Evolutionary conservation across 2,329 filamentous ascomycete species (phyloP).

Genomic region (Paraphoma sp.): DNA sequence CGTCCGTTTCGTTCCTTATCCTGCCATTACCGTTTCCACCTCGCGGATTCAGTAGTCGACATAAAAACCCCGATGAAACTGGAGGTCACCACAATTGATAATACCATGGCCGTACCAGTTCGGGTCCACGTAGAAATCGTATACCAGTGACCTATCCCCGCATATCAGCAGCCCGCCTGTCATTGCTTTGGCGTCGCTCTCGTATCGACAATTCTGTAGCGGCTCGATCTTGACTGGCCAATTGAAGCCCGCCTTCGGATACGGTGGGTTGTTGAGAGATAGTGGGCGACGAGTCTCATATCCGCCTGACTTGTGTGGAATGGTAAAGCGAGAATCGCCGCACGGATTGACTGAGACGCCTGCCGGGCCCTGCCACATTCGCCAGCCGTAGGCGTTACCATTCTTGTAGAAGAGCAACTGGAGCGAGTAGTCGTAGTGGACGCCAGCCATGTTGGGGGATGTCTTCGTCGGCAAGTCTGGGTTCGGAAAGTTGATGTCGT

Average conservation of each 20-base stretch:
- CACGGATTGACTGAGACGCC: constrained; percentile 3
- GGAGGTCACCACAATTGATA: background rate
- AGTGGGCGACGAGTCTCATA: background rate
- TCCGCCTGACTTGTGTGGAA: too few species aligned
- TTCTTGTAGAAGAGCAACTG: background rate
- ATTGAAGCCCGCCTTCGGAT: background rate
- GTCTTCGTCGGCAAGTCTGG: too few species aligned
- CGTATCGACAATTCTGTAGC: background rate
- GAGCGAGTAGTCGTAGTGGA: background rate
- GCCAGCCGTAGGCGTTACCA: background rate
- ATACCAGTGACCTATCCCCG: background rate
- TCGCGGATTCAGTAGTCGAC: background rate
- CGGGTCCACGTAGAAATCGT: background rate
- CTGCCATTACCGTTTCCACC: background rate
- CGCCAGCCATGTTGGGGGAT: background rate
- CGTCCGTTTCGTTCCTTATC: background rate
- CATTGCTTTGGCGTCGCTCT: background rate
- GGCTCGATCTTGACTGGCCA: background rate
- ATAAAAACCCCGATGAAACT: background rate
- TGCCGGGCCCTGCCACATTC: constrained; percentile 4
- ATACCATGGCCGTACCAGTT: background rate
- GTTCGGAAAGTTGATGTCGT: too few species aligned
- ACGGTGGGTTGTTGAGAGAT: background rate
- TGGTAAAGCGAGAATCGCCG: background rate
- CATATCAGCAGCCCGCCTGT: background rate